phyloP scores from a whole-genome alignment of 2,329 filamentous ascomycete species.

The Epicoccum nigrum region DNA sequence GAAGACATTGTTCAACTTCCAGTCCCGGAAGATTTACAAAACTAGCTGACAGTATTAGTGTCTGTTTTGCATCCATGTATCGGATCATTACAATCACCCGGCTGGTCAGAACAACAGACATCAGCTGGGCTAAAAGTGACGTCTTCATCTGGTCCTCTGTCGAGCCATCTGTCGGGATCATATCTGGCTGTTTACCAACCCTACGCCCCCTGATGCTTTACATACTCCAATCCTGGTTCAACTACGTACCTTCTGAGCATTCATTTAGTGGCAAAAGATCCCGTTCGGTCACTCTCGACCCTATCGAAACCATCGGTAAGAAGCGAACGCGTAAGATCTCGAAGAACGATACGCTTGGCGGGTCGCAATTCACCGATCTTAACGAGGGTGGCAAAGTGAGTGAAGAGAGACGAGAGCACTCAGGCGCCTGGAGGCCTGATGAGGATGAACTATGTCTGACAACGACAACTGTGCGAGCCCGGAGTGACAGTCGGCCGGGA shows the following conservation, averaged over 20 bases:
- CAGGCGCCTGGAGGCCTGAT: constrained; percentile 24
- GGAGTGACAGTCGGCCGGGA: constrained; percentile 7
- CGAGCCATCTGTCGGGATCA: constrained; percentile 36
- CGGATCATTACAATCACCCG: constrained; percentile 33
- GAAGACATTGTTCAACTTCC: neutral
- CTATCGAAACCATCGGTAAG: constrained; percentile 31
- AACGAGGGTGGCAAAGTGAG: constrained; percentile 3
- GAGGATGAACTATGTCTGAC: constrained; percentile 32
- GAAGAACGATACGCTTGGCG: constrained; percentile 22
- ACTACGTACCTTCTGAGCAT: constrained; percentile 16
- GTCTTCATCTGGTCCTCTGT: constrained; percentile 39
- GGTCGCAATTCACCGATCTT: constrained; percentile 18
- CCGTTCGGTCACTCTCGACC: constrained; percentile 12
- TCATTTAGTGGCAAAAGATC: constrained; percentile 14
- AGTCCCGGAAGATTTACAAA: neutral
- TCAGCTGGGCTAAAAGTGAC: constrained; percentile 37
- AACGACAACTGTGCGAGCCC: constrained; percentile 21
- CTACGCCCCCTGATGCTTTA: constrained; percentile 29
- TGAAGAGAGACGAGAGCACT: constrained; percentile 4
- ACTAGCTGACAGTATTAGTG: constrained; percentile 11
- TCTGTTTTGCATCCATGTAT: constrained; percentile 36
- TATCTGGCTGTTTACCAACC: constrained; percentile 33
- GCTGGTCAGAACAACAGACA: constrained; percentile 27
- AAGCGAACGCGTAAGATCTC: constrained; percentile 29
- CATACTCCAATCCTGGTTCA: constrained; percentile 18